phyloP scores from a whole-genome alignment of 106 monocot species.

The Dendrobium chrysotoxum region DNA sequence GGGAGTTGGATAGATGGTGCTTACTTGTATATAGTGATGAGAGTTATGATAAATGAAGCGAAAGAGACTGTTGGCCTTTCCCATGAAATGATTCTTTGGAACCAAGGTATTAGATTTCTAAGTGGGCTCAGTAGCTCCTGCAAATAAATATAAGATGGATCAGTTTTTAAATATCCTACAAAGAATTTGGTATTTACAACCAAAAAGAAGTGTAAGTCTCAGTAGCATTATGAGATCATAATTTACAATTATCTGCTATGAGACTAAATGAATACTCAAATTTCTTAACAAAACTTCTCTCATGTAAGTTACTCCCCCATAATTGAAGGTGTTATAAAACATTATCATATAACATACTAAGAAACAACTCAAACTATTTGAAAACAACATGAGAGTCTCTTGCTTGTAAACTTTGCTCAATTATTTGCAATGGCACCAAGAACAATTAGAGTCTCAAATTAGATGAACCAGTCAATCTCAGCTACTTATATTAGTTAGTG shows the following conservation, averaged over 20 bases:
- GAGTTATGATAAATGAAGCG: constrained; percentile 15
- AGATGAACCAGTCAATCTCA: too few relatives aligned
- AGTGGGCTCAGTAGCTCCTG: constrained; percentile 69
- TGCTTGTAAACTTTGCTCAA: too few relatives aligned
- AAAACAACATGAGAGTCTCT: too few relatives aligned
- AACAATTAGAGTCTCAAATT: too few relatives aligned
- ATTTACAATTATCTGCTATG: neutral
- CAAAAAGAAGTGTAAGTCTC: neutral
- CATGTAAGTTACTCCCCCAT: too few relatives aligned
- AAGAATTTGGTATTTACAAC: neutral
- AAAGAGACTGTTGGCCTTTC: constrained; percentile 51
- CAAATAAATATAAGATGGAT: neutral
- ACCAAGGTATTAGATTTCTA: constrained; percentile 18
- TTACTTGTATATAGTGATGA: constrained; percentile 70
- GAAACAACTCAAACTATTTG: neutral
- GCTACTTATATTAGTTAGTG: too few relatives aligned
- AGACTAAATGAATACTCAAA: neutral
- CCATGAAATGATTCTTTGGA: constrained; percentile 42
- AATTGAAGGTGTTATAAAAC: too few relatives aligned
- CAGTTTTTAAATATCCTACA: too few relatives aligned
- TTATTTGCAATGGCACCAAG: too few relatives aligned
- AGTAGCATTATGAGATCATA: neutral
- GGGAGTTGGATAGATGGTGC: neutral
- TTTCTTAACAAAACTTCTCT: too few relatives aligned
- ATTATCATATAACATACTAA: too few relatives aligned